A percentile compares a stretch with the other conserved stretches of the same genome.
These are phyloP conservation scores for Verticillium albo-atrum DNA, from an alignment of 2,329 filamentous ascomycete species.

Conservation along the genomic window DNA sequence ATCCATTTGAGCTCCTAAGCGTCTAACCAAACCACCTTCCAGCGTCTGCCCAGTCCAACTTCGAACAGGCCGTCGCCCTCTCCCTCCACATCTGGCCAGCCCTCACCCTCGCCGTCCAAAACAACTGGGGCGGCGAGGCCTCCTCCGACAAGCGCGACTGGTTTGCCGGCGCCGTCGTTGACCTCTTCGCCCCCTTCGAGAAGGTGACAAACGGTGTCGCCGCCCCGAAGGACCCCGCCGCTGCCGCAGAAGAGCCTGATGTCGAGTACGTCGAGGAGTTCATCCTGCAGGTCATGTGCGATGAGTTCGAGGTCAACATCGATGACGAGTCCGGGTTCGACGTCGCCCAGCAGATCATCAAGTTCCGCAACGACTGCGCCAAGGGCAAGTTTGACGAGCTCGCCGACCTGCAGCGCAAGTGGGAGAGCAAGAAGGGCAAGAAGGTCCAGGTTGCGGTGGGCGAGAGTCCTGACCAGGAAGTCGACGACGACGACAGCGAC, in stretches of 20 bases:
- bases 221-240: constrained; percentile 13
- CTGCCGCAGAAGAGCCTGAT: constrained; percentile 52
- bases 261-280: constrained; percentile 77
- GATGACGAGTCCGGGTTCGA: constrained; percentile 82
- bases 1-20: background rate
- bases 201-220: constrained; percentile 24
- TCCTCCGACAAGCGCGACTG: constrained; percentile 88
- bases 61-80: constrained; percentile 86
- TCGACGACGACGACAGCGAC: constrained; percentile 57
- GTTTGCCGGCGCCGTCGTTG: constrained; percentile 84
- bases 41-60: constrained; percentile 57
- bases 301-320: constrained; percentile 91
- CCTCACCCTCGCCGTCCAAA: constrained; percentile 80
- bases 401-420: constrained; percentile 57
- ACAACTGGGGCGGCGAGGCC: constrained; percentile 82
- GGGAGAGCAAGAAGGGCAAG: constrained; percentile 56
- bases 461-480: constrained; percentile 8
- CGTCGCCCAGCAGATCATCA: constrained; percentile 69
- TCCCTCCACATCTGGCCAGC: constrained; percentile 83
- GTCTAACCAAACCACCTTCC: constrained; percentile 11
- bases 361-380: constrained; percentile 58
- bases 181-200: constrained; percentile 70
- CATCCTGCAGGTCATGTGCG: constrained; percentile 84
- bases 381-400: constrained; percentile 64
- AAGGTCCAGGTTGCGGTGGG: constrained; percentile 30